Percentiles rank a stretch among this genome's conserved stretches.
phyloP scores from a whole-genome alignment of 2,329 filamentous ascomycete species.

The Beauveria caledonica region DNA sequence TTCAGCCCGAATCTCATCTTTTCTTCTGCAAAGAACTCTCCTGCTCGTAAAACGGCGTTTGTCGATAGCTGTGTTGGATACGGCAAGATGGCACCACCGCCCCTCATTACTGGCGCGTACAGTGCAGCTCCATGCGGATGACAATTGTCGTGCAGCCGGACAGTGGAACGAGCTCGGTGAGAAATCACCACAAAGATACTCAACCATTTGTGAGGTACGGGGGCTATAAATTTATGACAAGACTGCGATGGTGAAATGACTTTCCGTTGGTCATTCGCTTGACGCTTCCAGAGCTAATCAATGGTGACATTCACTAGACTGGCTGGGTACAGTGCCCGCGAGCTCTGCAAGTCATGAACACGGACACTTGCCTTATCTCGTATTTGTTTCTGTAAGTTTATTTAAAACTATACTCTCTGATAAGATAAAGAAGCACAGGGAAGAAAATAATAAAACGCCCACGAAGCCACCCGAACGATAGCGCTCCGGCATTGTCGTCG shows the following conservation, averaged over 20 bases:
- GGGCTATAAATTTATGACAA: too few species aligned
- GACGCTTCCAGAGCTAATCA: too few species aligned
- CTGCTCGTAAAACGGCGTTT: not conserved
- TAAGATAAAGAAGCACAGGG: not conserved
- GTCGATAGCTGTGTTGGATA: not conserved
- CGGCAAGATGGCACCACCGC: too few species aligned
- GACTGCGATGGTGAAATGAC: not conserved
- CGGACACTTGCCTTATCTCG: not conserved
- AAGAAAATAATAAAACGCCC: conserved; percentile 29
- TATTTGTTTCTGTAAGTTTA: not conserved
- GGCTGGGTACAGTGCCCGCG: not conserved
- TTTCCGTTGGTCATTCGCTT: not conserved
- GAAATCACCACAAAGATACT: too few species aligned
- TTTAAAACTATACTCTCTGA: not conserved
- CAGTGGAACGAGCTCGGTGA: too few species aligned
- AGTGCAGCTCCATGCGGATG: too few species aligned
- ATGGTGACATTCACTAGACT: not conserved
- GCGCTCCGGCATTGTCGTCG: conserved; percentile 47
- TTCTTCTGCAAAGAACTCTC: not conserved
- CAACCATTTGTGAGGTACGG: too few species aligned
- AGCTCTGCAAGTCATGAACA: not conserved
- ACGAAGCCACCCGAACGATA: conserved; percentile 42
- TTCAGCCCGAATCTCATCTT: conserved; percentile 24
- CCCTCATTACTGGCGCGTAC: too few species aligned
- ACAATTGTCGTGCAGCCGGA: too few species aligned